Conservation (phyloP, 2,329 filamentous ascomycete species). For the Fragosphaeria purpurea region DNA sequence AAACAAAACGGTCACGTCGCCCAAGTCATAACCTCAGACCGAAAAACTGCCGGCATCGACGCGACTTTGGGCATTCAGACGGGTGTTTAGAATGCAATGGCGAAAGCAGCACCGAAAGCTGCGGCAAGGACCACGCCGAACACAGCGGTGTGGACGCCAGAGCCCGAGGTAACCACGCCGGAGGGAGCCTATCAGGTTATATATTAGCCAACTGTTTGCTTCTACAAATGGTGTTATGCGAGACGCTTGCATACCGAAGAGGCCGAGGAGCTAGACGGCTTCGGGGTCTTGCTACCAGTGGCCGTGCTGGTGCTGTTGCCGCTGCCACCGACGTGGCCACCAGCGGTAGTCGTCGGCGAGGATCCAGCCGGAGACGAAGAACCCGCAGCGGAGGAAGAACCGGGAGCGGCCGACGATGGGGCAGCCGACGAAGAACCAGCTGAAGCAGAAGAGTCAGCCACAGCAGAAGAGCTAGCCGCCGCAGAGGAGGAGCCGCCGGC, state of each 20-base stretch:
- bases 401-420: too few relatives aligned
- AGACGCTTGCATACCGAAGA: too few relatives aligned
- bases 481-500: not conserved
- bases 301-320: not conserved
- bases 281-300: not conserved
- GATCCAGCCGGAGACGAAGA: not conserved
- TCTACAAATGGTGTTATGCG: not conserved
- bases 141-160: constrained; percentile 3
- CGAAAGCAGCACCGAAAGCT: constrained; percentile 9
- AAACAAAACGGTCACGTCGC: too few relatives aligned
- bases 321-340: not conserved
- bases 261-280: not conserved
- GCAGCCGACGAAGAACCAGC: too few relatives aligned
- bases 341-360: not conserved
- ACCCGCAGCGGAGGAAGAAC: not conserved
- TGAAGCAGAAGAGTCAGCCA: too few relatives aligned
- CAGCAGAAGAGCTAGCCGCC: not conserved
- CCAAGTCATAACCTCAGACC: too few relatives aligned
- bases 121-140: constrained; percentile 7
- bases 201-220: too few relatives aligned
- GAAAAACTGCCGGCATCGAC: too few relatives aligned
- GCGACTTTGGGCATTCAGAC: too few relatives aligned
- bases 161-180: constrained; percentile 10
- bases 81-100: constrained; percentile 7
- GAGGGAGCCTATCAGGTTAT: not conserved